These are phyloP conservation scores for Saccharomycopsis fodiens DNA, from an alignment of 805 yeast genomes.

Conservation along the genomic window DNA sequence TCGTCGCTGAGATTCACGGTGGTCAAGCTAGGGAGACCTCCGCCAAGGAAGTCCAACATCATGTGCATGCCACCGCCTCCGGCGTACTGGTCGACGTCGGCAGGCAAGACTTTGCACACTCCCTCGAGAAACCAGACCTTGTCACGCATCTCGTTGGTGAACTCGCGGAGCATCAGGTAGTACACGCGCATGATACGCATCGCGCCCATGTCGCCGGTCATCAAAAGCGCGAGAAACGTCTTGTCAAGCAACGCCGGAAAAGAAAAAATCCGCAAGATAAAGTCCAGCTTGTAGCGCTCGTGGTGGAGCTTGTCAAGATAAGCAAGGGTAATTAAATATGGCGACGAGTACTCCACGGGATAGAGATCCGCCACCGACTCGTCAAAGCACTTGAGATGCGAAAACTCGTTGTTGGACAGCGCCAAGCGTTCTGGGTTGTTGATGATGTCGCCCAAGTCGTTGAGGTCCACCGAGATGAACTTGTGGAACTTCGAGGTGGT, in stretches of 20 bases:
- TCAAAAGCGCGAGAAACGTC: constrained; percentile 64
- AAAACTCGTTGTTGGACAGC: constrained; percentile 23
- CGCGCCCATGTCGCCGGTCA: constrained; percentile 80
- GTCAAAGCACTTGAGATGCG: constrained; percentile 76
- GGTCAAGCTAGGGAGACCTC: constrained; percentile 45
- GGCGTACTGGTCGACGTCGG: constrained; percentile 82
- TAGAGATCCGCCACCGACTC: constrained; percentile 76
- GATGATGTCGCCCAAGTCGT: constrained; percentile 76
- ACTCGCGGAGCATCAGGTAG: constrained; percentile 71
- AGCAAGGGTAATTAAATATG: constrained; percentile 81
- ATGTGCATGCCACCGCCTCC: constrained; percentile 91
- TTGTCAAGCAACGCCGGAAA: constrained; percentile 89
- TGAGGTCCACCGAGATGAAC: constrained; percentile 77
- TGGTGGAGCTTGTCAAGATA: constrained; percentile 76
- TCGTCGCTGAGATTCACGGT: constrained; percentile 22
- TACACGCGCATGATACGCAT: constrained; percentile 88
- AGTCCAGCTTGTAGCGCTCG: constrained; percentile 79
- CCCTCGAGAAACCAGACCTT: constrained; percentile 93
- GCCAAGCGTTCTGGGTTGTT: constrained; percentile 28
- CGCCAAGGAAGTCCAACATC: constrained; percentile 85
- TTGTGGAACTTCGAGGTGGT: constrained; percentile 58
- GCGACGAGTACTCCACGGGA: constrained; percentile 78
- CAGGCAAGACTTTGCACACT: constrained; percentile 79
- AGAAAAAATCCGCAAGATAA: constrained; percentile 79
- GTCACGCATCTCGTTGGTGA: constrained; percentile 81